A percentile compares a stretch with the other conserved stretches of the same genome.
Evolutionary conservation across 495 filamentous ascomycete genomes (phyloP).

Genomic region (Aspergillus conjunctus): DNA sequence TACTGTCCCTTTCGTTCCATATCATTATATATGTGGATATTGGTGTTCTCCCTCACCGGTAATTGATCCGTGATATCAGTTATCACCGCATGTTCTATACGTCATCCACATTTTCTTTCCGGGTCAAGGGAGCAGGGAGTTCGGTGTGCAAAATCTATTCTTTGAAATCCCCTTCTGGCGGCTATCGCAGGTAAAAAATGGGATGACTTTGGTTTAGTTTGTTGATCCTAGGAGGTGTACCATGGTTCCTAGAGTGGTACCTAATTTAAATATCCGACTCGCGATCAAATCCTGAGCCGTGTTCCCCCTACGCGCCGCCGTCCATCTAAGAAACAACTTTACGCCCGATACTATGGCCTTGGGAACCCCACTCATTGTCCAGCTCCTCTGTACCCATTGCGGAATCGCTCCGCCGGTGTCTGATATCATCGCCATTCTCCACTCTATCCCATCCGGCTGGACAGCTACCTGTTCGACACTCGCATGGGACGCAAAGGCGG

Average conservation of each 20-base stretch:
- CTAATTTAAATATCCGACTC: slow-evolving; percentile 1
- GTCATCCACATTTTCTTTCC: slow-evolving; percentile 23
- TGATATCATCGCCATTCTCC: slow-evolving; percentile 72
- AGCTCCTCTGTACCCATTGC: slow-evolving; percentile 61
- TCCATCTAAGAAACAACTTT: slow-evolving; percentile 66
- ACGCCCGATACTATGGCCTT: slow-evolving; percentile 72
- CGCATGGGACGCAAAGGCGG: slow-evolving; percentile 57
- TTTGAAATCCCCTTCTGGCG: slow-evolving; percentile 4
- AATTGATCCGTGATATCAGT: slow-evolving; percentile 15
- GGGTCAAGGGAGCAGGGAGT: slow-evolving; percentile 19
- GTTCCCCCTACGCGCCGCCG: slow-evolving; percentile 37
- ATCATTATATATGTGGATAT: slow-evolving; percentile 15
- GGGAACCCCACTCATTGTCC: slow-evolving; percentile 60
- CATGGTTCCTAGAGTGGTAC: not conserved
- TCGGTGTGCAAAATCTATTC: slow-evolving; percentile 20
- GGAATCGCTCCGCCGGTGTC: slow-evolving; percentile 69
- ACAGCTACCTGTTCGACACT: slow-evolving; percentile 60
- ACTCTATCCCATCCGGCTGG: slow-evolving; percentile 50
- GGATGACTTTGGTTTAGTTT: slow-evolving; percentile 1
- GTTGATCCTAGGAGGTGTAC: slow-evolving; percentile 7
- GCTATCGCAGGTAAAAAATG: not conserved
- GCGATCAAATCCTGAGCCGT: not conserved
- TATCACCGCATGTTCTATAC: slow-evolving; percentile 16
- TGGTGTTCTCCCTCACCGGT: slow-evolving; percentile 11
- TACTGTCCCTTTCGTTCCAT: slow-evolving; percentile 12